Conservation (phyloP, 2,329 filamentous ascomycete species). For the Dactylellina haptotyla region DNA sequence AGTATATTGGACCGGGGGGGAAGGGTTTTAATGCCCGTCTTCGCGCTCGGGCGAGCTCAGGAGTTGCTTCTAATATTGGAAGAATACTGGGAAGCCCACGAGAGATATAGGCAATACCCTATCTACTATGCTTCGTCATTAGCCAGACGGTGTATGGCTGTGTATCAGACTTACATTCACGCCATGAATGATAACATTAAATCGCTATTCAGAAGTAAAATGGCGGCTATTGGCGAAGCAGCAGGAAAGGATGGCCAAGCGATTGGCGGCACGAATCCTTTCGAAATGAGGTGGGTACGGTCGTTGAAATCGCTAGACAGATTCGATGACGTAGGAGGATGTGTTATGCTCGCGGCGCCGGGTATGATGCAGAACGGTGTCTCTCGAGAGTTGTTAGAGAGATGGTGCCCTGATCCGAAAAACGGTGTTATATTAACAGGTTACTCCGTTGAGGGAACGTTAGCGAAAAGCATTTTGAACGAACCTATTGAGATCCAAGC, state of each 20-base stretch:
- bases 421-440: conserved; percentile 99
- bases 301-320: conserved; percentile 91
- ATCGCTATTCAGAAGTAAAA: conserved; percentile 55
- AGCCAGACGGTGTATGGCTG: conserved; percentile 95
- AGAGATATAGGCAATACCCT: conserved; percentile 86
- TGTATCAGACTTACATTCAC: conserved; percentile 97
- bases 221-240: conserved; percentile 79
- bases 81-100: conserved; percentile 93
- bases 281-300: conserved; percentile 96
- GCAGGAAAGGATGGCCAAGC: conserved; percentile 74
- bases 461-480: conserved; percentile 94
- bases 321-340: conserved; percentile 94
- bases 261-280: conserved; percentile 67
- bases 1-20: conserved; percentile 89
- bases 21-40: conserved; percentile 92
- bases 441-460: conserved; percentile 97
- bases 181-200: conserved; percentile 99
- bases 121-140: conserved; percentile 98
- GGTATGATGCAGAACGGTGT: conserved; percentile 95
- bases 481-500: conserved; percentile 95
- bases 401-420: conserved; percentile 94
- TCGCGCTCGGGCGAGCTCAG: conserved; percentile 91
- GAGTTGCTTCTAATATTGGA: conserved; percentile 94
- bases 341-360: conserved; percentile 95
- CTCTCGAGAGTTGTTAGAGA: conserved; percentile 87